Evolutionary conservation across 2,329 filamentous ascomycete species (phyloP).

Genomic region (Rhexocercosporidium sp.): DNA sequence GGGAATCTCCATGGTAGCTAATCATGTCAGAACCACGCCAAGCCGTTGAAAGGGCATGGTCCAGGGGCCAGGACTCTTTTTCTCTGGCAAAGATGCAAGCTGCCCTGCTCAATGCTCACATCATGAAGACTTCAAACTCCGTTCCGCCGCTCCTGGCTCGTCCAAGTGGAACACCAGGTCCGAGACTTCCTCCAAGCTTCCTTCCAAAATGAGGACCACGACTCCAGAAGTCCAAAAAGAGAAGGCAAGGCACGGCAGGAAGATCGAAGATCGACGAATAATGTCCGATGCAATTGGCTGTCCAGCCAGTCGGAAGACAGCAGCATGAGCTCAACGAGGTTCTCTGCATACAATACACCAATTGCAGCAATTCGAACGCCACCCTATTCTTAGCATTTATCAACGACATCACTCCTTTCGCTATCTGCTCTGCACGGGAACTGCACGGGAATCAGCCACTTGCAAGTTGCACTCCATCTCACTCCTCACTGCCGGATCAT

Average conservation of each 20-base stretch:
- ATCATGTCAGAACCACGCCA: background rate
- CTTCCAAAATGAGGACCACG: background rate
- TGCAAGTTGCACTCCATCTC: background rate
- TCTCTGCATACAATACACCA: background rate
- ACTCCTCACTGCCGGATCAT: background rate
- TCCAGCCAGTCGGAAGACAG: background rate
- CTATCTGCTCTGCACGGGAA: background rate
- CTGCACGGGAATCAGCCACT: background rate
- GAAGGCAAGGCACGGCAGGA: background rate
- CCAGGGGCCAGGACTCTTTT: background rate
- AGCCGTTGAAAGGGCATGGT: background rate
- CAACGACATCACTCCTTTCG: background rate
- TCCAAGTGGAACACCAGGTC: background rate
- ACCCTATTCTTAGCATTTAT: background rate
- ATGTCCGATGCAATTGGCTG: background rate
- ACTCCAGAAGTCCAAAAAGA: background rate
- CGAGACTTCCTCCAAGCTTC: background rate
- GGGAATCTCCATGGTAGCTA: slow-evolving; percentile 3
- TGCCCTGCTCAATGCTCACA: background rate
- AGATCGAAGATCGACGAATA: slow-evolving; percentile 2
- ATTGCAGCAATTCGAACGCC: background rate
- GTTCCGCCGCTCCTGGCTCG: background rate
- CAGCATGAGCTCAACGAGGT: background rate
- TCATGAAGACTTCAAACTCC: background rate
- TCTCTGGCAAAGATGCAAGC: background rate